These are phyloP conservation scores for Breviolum minutum DNA, from an alignment of 73 alveolate genomes.

Conservation along the genomic window DNA sequence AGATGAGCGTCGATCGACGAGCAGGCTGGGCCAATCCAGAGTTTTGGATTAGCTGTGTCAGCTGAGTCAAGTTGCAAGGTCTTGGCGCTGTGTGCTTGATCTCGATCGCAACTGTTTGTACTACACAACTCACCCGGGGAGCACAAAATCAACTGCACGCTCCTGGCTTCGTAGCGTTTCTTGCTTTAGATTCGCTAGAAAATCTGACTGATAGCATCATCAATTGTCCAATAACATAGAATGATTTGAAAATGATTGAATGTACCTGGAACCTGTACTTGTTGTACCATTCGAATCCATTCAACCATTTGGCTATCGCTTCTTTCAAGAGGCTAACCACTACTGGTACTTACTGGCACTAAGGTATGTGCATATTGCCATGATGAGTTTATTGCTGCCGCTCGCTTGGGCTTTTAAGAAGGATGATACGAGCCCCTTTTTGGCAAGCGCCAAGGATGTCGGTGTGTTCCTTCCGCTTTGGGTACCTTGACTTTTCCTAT, in stretches of 20 bases:
- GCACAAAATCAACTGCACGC: slow-evolving; percentile 62
- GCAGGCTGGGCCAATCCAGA: neutral
- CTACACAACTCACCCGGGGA: slow-evolving; percentile 61
- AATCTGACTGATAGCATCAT: no score
- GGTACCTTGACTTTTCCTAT: neutral
- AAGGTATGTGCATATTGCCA: slow-evolving; percentile 76
- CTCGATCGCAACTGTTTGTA: slow-evolving; percentile 39
- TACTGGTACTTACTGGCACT: neutral
- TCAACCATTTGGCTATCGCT: neutral
- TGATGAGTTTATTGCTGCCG: slow-evolving; percentile 71
- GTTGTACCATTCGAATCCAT: no score
- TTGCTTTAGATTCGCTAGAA: neutral
- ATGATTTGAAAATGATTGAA: no score
- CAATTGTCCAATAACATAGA: no score
- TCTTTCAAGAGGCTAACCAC: neutral
- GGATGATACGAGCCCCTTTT: slow-evolving; percentile 13
- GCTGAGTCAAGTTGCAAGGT: neutral
- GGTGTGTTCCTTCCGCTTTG: slow-evolving; percentile 77
- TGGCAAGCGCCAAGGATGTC: slow-evolving; percentile 43
- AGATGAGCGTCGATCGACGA: slow-evolving; percentile 20
- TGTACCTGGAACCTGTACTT: no score
- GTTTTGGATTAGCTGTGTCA: neutral
- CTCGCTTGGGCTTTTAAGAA: slow-evolving; percentile 13
- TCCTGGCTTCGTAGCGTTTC: slow-evolving; percentile 50
- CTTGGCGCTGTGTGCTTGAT: neutral